Evolutionary conservation across 2,329 filamentous ascomycete species (phyloP), one percentile per base, ranked within the genome.

Genomic region (Aquanectria penicillioides): DNA sequence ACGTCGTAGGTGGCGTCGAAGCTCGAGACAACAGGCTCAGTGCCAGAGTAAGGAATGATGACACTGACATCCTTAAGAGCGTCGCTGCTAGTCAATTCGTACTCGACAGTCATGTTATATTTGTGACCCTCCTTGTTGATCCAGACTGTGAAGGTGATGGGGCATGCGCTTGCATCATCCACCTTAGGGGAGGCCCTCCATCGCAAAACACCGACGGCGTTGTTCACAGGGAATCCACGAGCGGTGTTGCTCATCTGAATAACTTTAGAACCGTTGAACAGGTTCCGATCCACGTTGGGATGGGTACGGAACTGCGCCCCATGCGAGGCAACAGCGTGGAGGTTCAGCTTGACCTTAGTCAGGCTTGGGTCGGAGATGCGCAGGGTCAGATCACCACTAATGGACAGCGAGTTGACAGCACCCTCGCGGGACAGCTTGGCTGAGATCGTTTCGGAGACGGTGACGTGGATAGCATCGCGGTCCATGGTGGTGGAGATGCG

Each of bases 91-190:
- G 91, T 94, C 59, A 97, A 86, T 76, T 99, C 95, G 75, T 98
- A 99, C 77, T 98, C 95, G 28, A 98, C 87, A 2, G 94, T 99
- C 72, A 99, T 87, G 65, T 91, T 96, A 77, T 90, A 96, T 70
- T 89, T 93, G 73, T 88, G 87, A 41, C 89, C 87, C 43, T 92
- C 90, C 77, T 94, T 93, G 78, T 97, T 97, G 60, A 97, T 92
- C 95, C 95, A 99, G 31, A 97, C 94, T 2, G 93, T 97, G 76
- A 99, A 98, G 31, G 91, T 95, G 71, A 99, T 95, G 7, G 95
- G 95, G 31, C 96, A 88, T 52, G 94, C 87, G 62, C 88, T 89
- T 29, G 90, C 78, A 68, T 96, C 92, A 66, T 96, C 93, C 3
- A 86, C 83, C 77, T 92, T 93, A 44, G 93, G 91, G 13, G 89